Conservation (phyloP, 805 yeast species). For the Lipomyces kockii region DNA sequence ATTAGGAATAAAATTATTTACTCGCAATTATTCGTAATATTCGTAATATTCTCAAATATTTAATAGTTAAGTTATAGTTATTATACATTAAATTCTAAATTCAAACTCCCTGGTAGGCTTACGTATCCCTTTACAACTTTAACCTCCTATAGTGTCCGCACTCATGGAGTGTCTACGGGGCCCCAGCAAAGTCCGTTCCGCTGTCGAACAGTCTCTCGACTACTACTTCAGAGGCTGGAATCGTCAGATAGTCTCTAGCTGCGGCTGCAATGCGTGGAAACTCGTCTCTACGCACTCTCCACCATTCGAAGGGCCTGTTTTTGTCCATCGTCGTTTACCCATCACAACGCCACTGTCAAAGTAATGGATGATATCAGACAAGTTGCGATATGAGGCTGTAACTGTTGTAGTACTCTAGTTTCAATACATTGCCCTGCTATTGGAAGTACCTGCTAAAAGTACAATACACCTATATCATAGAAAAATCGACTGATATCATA, state of each 20-base stretch:
- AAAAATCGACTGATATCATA: too few relatives aligned
- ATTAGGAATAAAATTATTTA: too few relatives aligned
- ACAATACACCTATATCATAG: not conserved
- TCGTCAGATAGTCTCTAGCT: not conserved
- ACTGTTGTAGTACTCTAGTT: not conserved
- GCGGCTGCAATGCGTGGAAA: not conserved
- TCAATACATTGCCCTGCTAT: not conserved
- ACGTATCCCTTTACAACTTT: too few relatives aligned
- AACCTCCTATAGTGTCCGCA: too few relatives aligned
- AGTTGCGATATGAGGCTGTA: not conserved
- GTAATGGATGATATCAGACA: not conserved
- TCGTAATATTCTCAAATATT: too few relatives aligned
- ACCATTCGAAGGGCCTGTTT: not conserved
- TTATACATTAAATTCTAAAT: too few relatives aligned
- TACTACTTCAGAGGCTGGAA: not conserved
- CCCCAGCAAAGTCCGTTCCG: too few relatives aligned
- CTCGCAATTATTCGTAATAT: too few relatives aligned
- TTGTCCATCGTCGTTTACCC: not conserved
- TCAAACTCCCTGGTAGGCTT: too few relatives aligned
- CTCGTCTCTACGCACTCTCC: not conserved
- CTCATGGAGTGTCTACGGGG: too few relatives aligned
- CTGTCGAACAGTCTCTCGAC: too few relatives aligned
- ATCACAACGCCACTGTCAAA: constrained; percentile 1
- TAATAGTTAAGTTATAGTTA: too few relatives aligned
- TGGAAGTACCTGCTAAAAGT: not conserved